phyloP scores from a whole-genome alignment of 2,329 filamentous ascomycete species.

The Fusarium secorum region DNA sequence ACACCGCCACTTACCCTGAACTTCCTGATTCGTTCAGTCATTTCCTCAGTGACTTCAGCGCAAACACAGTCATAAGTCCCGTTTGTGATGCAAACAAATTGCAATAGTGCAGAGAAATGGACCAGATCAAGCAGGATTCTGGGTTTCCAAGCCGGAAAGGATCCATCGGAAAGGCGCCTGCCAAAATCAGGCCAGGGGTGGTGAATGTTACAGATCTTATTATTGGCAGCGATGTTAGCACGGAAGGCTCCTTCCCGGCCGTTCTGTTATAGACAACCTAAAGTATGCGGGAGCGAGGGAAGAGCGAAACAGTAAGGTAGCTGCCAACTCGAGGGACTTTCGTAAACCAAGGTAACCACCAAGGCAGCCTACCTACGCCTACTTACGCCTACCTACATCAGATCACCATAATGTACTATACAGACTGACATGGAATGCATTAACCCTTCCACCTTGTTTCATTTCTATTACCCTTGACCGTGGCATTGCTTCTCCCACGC shows the following conservation, averaged over 20 bases:
- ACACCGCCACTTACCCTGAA: neutral
- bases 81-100: neutral
- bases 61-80: neutral
- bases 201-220: neutral
- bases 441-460: neutral
- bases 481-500: neutral
- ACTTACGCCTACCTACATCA: neutral
- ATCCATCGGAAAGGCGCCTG: neutral
- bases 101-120: neutral
- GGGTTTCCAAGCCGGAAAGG: neutral
- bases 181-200: neutral
- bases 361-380: neutral
- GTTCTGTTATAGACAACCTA: neutral
- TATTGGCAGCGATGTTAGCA: neutral
- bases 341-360: neutral
- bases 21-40: slow-evolving; percentile 8
- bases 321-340: neutral
- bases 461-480: neutral
- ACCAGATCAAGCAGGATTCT: neutral
- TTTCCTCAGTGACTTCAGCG: slow-evolving; percentile 4
- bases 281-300: neutral
- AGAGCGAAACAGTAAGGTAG: neutral
- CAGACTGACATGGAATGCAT: neutral
- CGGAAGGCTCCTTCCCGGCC: neutral
- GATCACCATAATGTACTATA: neutral